Base-by-base conservation (phyloP, 2,329 filamentous ascomycete genomes). In the Cordyceps javanica region DNA sequence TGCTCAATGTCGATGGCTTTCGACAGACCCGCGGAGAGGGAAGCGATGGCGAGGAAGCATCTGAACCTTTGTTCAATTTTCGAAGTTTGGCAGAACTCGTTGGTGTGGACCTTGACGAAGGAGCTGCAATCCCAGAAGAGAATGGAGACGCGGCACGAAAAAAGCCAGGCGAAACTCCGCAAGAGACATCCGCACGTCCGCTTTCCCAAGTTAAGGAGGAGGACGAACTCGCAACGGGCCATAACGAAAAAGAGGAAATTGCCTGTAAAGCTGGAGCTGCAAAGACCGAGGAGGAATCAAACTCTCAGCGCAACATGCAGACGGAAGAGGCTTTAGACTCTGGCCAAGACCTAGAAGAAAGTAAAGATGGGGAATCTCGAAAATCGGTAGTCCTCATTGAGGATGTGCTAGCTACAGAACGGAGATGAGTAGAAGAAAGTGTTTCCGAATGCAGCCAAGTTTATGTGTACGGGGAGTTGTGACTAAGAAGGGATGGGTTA, bases 31-130 rank as follows among this genome's bases (percentile, higher is more conserved):
- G 73, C 56, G 76, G 75, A 57, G 75, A 77, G 19, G 76, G 77
- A 11, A 75, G 76, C 13, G 80, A 84, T 25, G 71, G 75, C 7
- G 80, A 81, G 25, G 75, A 78, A 5, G 77, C 79, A 14, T 62
- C 76, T 56, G 92, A 97, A 68, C 84, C 91, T 3, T 85, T 96
- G 82, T 94, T 96, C 72, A 97, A 96, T 70, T 97, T 97, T 68
- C 81, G 86, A 57, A 96, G 91, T 64, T 75, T 97, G 23, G 89
- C 90, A 2, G 89, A 90, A 61, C 90, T 95, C 69, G 89, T 97
- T 30, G 89, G 87, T 0, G 84, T 83, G 8, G 77, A 82, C 48
- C 73, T 84, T 34, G 81, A 83, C 44, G 70, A 78, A 39, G 77
- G 63, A 8, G 60, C 76, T 0, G 70, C 72, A 1, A 67, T 67